Conservation (phyloP, 495 filamentous ascomycete species). For the Xylaria intraflava region DNA sequence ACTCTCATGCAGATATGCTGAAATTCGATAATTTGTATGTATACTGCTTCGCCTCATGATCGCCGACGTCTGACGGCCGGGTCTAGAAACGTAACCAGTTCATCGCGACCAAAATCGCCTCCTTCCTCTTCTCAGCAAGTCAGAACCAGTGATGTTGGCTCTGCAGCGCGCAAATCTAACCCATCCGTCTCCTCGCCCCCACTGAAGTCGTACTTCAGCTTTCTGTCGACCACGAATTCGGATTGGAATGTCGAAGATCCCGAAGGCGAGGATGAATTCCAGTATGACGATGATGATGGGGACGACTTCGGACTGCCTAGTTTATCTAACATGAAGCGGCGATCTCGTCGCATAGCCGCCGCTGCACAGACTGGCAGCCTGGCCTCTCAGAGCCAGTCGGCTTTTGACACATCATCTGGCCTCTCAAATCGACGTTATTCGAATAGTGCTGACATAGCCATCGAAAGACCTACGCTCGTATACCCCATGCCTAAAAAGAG, state of each 20-base stretch:
- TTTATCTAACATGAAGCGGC: slow-evolving; percentile 77
- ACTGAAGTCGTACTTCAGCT: slow-evolving; percentile 64
- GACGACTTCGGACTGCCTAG: slow-evolving; percentile 93
- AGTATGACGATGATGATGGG: slow-evolving; percentile 76
- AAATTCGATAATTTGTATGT: slow-evolving; percentile 71
- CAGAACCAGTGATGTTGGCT: slow-evolving; percentile 38
- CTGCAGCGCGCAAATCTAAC: slow-evolving; percentile 50
- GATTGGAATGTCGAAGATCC: slow-evolving; percentile 60
- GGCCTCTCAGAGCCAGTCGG: slow-evolving; percentile 18
- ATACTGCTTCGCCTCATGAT: slow-evolving; percentile 9
- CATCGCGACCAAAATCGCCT: slow-evolving; percentile 44
- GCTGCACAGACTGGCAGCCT: slow-evolving; percentile 26
- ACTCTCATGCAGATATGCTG: slow-evolving; percentile 91
- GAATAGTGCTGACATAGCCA: slow-evolving; percentile 84
- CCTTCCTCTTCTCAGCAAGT: slow-evolving; percentile 35
- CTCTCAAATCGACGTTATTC: slow-evolving; percentile 42
- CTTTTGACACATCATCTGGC: slow-evolving; percentile 32
- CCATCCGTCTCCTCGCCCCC: slow-evolving; percentile 53
- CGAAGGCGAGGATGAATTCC: slow-evolving; percentile 62
- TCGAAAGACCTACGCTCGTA: slow-evolving; percentile 76
- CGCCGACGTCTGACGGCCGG: slow-evolving; percentile 15
- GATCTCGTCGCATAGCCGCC: slow-evolving; percentile 49
- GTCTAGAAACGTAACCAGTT: slow-evolving; percentile 37
- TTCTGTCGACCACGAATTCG: slow-evolving; percentile 65
- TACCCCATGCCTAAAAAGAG: slow-evolving; percentile 83